A percentile compares a stretch with the other conserved stretches of the same genome.
phyloP scores from a whole-genome alignment of 225 moss, liverwort and hornwort genomes.

The Straminergon stramineum region DNA sequence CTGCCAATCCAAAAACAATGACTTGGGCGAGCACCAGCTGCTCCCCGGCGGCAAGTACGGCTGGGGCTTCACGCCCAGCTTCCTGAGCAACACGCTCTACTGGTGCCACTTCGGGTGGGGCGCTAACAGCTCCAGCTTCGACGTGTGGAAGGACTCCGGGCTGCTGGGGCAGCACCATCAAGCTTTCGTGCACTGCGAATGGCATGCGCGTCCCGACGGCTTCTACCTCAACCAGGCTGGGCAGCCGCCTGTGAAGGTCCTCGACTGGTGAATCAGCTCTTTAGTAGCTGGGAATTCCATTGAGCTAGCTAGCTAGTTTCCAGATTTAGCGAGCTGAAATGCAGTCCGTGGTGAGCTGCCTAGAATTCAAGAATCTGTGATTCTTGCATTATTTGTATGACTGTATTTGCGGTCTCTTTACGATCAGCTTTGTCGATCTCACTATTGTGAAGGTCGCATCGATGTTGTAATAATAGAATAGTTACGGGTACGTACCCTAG shows the following conservation, averaged over 20 bases:
- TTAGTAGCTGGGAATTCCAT: background rate
- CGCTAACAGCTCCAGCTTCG: background rate
- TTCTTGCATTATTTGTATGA: background rate
- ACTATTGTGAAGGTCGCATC: background rate
- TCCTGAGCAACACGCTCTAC: background rate
- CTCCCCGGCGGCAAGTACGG: background rate
- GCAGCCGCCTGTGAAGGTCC: background rate
- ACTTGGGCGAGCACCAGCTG: background rate
- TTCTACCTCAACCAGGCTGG: background rate
- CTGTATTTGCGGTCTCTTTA: rapidly evolving
- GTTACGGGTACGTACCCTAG: too few relatives aligned
- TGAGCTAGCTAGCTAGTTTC: background rate
- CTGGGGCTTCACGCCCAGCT: background rate
- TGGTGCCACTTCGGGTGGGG: background rate
- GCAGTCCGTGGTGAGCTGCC: background rate
- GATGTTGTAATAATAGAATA: background rate
- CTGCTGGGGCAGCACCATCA: background rate
- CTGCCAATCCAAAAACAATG: background rate
- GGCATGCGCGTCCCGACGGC: background rate
- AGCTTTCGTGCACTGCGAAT: background rate
- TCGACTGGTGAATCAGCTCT: background rate
- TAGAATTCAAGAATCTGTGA: background rate
- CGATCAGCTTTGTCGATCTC: background rate
- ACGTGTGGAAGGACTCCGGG: background rate
- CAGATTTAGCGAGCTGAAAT: background rate